Conservation (phyloP, 495 filamentous ascomycete genomes). For the Penicillium lividum region DNA sequence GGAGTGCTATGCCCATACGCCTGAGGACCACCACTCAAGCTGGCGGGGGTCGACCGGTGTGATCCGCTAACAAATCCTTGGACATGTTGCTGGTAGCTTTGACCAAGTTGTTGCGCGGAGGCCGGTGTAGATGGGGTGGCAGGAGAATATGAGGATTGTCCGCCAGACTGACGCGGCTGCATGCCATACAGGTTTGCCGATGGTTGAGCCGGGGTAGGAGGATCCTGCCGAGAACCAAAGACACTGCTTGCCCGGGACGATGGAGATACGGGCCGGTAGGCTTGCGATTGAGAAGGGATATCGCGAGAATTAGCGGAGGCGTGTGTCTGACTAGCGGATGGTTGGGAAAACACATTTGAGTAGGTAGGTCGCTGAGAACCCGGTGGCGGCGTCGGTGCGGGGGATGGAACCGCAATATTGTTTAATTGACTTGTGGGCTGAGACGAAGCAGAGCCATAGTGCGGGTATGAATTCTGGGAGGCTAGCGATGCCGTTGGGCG, state of each 20-base stretch:
- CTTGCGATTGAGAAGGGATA: conserved; percentile 27
- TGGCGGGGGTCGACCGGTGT: conserved; percentile 36
- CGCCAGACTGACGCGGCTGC: conserved; percentile 30
- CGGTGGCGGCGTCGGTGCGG: conserved; percentile 43
- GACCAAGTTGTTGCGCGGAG: conserved; percentile 25
- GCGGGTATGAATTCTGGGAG: conserved; percentile 33
- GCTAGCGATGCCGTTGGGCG: conserved; percentile 27
- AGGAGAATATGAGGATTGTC: conserved; percentile 31
- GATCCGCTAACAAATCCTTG: conserved; percentile 43
- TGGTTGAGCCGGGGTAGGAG: conserved; percentile 36
- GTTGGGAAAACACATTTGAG: conserved; percentile 36
- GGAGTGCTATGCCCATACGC: conserved; percentile 43
- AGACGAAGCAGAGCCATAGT: conserved; percentile 32
- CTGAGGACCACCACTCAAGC: conserved; percentile 27
- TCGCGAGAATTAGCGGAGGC: conserved; percentile 34
- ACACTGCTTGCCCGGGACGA: conserved; percentile 34
- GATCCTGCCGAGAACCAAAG: conserved; percentile 39
- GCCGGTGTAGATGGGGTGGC: conserved; percentile 29
- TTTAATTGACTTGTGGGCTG: conserved; percentile 29
- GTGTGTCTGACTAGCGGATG: conserved; percentile 26
- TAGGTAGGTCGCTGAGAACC: conserved; percentile 39
- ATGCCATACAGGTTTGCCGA: conserved; percentile 35
- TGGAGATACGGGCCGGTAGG: conserved; percentile 41
- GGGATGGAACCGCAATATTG: conserved; percentile 36
- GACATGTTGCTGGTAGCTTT: conserved; percentile 45